A percentile compares a stretch with the other conserved stretches of the same genome.
phyloP scores from a whole-genome alignment of 1,284 basidiomycete genomes.

The Trichosporon coremiiforme region DNA sequence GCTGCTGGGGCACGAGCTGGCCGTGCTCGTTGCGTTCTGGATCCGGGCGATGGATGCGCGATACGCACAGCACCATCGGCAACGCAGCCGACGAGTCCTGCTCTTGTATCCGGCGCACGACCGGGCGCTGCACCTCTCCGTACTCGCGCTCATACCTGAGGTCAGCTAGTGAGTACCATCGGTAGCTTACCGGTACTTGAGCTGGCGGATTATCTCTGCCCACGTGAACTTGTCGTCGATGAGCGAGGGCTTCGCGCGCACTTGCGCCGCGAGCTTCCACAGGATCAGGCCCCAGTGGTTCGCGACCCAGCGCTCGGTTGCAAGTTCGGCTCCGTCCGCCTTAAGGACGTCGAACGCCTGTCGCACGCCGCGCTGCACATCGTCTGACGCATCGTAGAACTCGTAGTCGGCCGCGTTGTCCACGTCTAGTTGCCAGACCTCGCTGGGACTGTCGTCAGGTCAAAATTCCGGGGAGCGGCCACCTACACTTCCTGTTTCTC shows the following conservation, averaged over 20 bases:
- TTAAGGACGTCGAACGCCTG: constrained; percentile 39
- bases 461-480: neutral
- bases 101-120: constrained; percentile 68
- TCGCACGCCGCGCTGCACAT: constrained; percentile 33
- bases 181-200: constrained; percentile 74
- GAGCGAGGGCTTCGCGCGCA: constrained; percentile 67
- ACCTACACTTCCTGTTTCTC: constrained; percentile 67
- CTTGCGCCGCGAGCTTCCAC: constrained; percentile 91
- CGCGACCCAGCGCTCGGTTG: constrained; percentile 69
- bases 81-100: constrained; percentile 64
- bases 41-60: constrained; percentile 65
- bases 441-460: constrained; percentile 51
- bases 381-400: constrained; percentile 59
- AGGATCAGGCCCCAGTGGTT: constrained; percentile 89
- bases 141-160: constrained; percentile 86
- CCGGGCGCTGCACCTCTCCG: constrained; percentile 74
- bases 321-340: constrained; percentile 39
- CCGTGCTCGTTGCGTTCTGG: constrained; percentile 58
- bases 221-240: constrained; percentile 73
- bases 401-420: constrained; percentile 66
- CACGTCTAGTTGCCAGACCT: constrained; percentile 65
- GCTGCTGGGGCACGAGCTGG: constrained; percentile 47
- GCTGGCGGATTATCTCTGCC: constrained; percentile 74
- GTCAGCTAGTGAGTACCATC: constrained; percentile 7
- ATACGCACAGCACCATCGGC: constrained; percentile 80